Evolutionary conservation across 108 stramenopile species (phyloP).

Genomic region (Conticribra guillardii): DNA sequence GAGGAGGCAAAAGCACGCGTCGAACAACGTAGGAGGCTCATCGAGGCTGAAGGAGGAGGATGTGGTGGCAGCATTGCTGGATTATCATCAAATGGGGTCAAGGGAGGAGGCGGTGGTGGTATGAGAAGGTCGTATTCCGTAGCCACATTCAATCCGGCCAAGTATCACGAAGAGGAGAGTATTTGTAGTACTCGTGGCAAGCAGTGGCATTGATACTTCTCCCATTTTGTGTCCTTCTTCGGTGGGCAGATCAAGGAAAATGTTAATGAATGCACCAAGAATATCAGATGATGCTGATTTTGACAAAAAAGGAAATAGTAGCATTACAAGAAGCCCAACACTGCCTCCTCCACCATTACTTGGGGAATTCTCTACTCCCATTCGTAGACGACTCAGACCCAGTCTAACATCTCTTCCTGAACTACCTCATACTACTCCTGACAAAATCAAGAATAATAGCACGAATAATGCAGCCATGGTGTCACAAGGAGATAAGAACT

Average conservation of each 20-base stretch:
- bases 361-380: background rate
- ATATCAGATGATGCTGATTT: background rate
- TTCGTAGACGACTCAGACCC: background rate
- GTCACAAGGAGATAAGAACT: background rate
- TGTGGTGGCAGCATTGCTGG: background rate
- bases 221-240: background rate
- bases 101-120: too few species aligned
- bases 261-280: background rate
- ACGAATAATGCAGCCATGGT: background rate
- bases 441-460: background rate
- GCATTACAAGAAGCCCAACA: too few species aligned
- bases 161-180: background rate
- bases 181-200: background rate
- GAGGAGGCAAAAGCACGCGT: background rate
- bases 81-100: too few species aligned
- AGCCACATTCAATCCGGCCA: background rate
- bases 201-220: background rate
- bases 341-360: background rate
- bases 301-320: too few species aligned
- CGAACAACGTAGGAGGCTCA: background rate
- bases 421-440: background rate
- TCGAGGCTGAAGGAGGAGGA: background rate
- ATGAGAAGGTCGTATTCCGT: background rate
- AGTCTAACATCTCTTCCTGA: conserved; percentile 5
- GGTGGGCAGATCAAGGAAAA: background rate